A percentile compares a stretch with the other conserved stretches of the same genome.
Conservation (phyloP, 2,329 filamentous ascomycete species). For the Cytospora paraplurivora region DNA sequence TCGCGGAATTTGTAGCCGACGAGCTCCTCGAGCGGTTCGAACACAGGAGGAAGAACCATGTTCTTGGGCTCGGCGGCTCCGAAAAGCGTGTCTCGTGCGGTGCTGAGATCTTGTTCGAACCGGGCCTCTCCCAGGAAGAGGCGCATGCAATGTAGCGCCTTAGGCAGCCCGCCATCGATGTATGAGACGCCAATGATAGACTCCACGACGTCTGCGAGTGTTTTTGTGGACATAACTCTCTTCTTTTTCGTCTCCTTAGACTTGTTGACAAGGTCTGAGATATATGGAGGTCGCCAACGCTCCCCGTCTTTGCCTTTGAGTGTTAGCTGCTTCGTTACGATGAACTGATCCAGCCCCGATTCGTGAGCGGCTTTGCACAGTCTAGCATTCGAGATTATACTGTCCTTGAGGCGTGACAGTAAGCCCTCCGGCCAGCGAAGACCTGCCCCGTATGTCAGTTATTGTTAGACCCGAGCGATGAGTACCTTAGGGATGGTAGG, state of each 20-base stretch:
- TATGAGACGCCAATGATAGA: slow-evolving; percentile 78
- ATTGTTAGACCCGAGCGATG: background rate
- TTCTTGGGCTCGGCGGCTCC: slow-evolving; percentile 39
- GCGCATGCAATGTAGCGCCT: slow-evolving; percentile 64
- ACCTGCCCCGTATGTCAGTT: slow-evolving; percentile 44
- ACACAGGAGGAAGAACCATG: slow-evolving; percentile 42
- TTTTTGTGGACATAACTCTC: slow-evolving; percentile 68
- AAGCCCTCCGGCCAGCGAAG: slow-evolving; percentile 75
- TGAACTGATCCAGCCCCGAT: slow-evolving; percentile 69
- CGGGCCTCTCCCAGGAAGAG: slow-evolving; percentile 56
- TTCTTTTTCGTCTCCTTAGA: slow-evolving; percentile 24
- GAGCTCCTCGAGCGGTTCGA: slow-evolving; percentile 61
- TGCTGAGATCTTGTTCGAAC: background rate
- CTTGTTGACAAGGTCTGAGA: slow-evolving; percentile 40
- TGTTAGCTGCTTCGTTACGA: slow-evolving; percentile 69
- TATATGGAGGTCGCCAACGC: slow-evolving; percentile 72
- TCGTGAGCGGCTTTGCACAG: slow-evolving; percentile 66
- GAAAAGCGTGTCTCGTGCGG: slow-evolving; percentile 46
- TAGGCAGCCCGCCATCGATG: slow-evolving; percentile 65
- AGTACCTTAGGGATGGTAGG: background rate
- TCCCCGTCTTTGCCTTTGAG: slow-evolving; percentile 41
- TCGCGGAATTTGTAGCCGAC: slow-evolving; percentile 73
- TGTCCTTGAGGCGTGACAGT: slow-evolving; percentile 68
- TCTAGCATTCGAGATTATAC: slow-evolving; percentile 73
- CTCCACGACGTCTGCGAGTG: slow-evolving; percentile 85